These are phyloP conservation scores for Colletotrichum paranaense DNA, from an alignment of 2,329 filamentous ascomycete genomes.

Conservation along the genomic window DNA sequence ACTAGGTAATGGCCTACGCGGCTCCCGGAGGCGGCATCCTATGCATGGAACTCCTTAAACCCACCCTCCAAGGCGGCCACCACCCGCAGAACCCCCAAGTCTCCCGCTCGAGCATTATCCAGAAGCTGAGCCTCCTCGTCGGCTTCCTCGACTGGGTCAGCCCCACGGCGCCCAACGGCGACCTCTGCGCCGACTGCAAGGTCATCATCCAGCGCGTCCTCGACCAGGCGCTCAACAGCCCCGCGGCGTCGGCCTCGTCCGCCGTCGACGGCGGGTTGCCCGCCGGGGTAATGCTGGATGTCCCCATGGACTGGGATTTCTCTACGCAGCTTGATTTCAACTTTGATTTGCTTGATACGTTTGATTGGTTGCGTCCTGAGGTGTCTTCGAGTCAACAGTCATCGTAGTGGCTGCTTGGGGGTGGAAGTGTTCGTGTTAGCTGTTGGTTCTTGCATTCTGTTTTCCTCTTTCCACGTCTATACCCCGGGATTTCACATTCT, in stretches of 20 bases:
- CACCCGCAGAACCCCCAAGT: slow-evolving; percentile 48
- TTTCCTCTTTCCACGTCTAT: too few species aligned
- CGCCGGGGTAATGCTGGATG: slow-evolving; percentile 22
- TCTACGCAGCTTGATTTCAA: slow-evolving; percentile 50
- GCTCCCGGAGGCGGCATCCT: slow-evolving; percentile 62
- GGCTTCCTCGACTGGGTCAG: slow-evolving; percentile 64
- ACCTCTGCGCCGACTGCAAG: slow-evolving; percentile 59
- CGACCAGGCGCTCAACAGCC: slow-evolving; percentile 59
- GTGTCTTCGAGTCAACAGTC: slow-evolving; percentile 14
- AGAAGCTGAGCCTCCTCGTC: slow-evolving; percentile 62
- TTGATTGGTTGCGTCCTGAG: slow-evolving; percentile 55
- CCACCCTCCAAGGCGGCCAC: slow-evolving; percentile 41
- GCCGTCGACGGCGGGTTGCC: slow-evolving; percentile 27
- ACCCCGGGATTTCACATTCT: too few species aligned
- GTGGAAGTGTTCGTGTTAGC: too few species aligned
- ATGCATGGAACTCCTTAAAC: slow-evolving; percentile 61
- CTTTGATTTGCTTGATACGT: slow-evolving; percentile 61
- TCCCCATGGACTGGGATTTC: slow-evolving; percentile 49
- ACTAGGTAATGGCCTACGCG: slow-evolving; percentile 60
- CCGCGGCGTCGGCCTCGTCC: slow-evolving; percentile 29
- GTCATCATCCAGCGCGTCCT: slow-evolving; percentile 62
- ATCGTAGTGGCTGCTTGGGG: not conserved
- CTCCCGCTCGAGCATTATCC: slow-evolving; percentile 60
- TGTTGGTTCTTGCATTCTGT: too few species aligned
- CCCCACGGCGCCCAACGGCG: slow-evolving; percentile 59